Percentiles rank a stretch among this genome's conserved stretches.
phyloP scores from a whole-genome alignment of 164 flowering plant genomes.

The Aristolochia fimbriata region DNA sequence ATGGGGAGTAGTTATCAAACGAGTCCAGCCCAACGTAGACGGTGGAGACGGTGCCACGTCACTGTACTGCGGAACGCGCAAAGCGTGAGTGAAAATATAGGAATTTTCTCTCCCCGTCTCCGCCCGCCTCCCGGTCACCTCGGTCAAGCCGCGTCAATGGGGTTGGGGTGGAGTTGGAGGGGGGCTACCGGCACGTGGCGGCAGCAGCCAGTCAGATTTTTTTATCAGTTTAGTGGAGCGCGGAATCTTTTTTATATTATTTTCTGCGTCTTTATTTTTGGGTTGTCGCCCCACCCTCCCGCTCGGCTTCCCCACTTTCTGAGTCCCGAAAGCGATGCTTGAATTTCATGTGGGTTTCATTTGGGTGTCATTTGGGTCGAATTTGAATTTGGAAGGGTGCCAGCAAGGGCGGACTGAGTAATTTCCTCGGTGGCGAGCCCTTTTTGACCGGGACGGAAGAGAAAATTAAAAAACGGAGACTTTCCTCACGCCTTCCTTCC shows the following conservation, averaged over 20 bases:
- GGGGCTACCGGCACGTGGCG: not conserved
- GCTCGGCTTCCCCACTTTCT: not conserved
- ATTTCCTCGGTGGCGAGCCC: not conserved
- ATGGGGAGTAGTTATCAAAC: too few species aligned
- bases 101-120: not conserved
- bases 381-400: not conserved
- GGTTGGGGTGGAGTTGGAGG: too few species aligned
- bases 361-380: not conserved
- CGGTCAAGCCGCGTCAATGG: not conserved
- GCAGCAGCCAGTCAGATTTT: conserved; percentile 1
- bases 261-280: not conserved
- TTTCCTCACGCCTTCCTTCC: not conserved
- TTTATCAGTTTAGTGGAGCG: not conserved
- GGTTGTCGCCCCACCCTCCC: not conserved
- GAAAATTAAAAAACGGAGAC: not conserved
- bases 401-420: not conserved
- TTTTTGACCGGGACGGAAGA: not conserved
- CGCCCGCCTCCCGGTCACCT: not conserved
- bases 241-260: conserved; percentile 1
- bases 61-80: not conserved
- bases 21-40: too few species aligned
- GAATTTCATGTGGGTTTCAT: not conserved
- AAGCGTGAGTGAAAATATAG: not conserved
- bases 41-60: too few species aligned
- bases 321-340: not conserved